Conservation (phyloP, 495 filamentous ascomycete species). For the Tuber brumale region DNA sequence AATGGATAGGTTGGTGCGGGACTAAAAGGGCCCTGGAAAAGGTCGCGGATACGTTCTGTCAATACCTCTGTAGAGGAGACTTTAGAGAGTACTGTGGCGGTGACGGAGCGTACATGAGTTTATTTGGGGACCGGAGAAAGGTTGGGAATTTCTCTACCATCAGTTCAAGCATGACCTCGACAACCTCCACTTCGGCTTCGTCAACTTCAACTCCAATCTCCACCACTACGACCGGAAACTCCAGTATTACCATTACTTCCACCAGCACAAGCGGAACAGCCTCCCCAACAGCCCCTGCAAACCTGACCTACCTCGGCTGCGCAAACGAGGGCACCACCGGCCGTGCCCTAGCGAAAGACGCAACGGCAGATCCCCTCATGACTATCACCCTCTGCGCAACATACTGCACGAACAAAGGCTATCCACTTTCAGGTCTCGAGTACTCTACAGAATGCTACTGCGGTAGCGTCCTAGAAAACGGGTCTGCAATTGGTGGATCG, state of each 20-base stretch:
- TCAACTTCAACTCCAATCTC: background rate
- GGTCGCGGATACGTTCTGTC: slow-evolving; percentile 41
- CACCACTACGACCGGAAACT: background rate
- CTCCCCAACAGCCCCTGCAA: slow-evolving; percentile 4
- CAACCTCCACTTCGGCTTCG: slow-evolving; percentile 6
- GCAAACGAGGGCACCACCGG: slow-evolving; percentile 51
- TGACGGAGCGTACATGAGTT: slow-evolving; percentile 44
- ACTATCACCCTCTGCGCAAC: slow-evolving; percentile 55
- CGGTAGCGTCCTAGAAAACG: slow-evolving; percentile 46
- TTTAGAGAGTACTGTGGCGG: slow-evolving; percentile 45
- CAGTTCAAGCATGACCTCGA: background rate
- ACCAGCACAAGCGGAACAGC: slow-evolving; percentile 1
- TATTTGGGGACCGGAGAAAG: slow-evolving; percentile 44
- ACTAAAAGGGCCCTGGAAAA: slow-evolving; percentile 39
- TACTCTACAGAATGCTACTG: slow-evolving; percentile 69
- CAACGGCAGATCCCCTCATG: slow-evolving; percentile 49
- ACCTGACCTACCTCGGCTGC: slow-evolving; percentile 60
- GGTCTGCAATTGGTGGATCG: slow-evolving; percentile 29
- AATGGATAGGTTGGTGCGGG: slow-evolving; percentile 42
- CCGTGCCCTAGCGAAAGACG: slow-evolving; percentile 58
- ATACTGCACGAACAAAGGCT: slow-evolving; percentile 44
- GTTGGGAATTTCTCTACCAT: slow-evolving; percentile 18
- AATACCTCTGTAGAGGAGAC: slow-evolving; percentile 44
- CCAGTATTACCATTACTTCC: background rate
- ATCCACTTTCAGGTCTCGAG: slow-evolving; percentile 58